phyloP scores from a whole-genome alignment of 345 rosid species.

The Psidium friedrichsthalianum region DNA sequence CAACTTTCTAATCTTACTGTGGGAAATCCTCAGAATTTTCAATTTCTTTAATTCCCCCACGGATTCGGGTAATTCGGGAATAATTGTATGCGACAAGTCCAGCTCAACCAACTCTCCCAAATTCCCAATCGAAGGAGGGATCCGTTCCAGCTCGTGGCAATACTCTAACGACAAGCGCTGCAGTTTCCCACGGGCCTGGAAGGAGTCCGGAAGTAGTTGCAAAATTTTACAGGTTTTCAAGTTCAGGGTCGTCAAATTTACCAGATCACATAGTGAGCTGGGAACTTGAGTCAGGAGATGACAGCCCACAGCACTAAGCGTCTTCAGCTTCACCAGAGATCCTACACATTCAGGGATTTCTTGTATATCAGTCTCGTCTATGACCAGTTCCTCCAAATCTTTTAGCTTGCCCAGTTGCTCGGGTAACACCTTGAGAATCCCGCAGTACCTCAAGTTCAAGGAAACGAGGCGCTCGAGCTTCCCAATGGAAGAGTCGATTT shows the following conservation, averaged over 20 bases:
- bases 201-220: too few relatives aligned
- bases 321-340: background rate
- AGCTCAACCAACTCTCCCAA: background rate
- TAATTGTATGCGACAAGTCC: rapidly evolving
- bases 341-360: background rate
- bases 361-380: background rate
- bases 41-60: background rate
- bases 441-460: background rate
- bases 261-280: background rate
- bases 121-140: background rate
- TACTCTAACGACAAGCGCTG: background rate
- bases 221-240: background rate
- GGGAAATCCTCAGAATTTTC: background rate
- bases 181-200: too few relatives aligned
- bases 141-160: background rate
- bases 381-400: background rate
- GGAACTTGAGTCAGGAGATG: background rate
- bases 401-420: rapidly evolving
- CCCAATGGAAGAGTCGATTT: too few relatives aligned
- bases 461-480: background rate
- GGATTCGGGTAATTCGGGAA: background rate
- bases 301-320: background rate
- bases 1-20: background rate
- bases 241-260: too few relatives aligned
- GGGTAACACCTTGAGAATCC: background rate